Evolutionary conservation across 2,329 filamentous ascomycete species (phyloP), one percentile per base, ranked within the genome.

Genomic region (Penicillium sp.): DNA sequence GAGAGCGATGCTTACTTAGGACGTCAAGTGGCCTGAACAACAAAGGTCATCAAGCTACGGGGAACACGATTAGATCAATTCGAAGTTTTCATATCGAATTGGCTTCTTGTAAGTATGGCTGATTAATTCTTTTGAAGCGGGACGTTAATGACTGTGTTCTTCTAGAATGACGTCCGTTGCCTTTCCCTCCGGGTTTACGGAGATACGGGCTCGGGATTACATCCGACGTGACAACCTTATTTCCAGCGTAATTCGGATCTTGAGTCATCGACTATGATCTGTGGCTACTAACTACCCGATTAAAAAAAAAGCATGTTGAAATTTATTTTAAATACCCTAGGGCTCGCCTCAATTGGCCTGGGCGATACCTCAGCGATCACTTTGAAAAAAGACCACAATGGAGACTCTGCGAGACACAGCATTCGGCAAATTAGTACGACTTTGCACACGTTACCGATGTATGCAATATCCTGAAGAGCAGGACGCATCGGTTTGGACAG

Each of bases 351-450:
- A 18, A 10, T 38, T 9, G 5, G 10, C 6, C 8, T 16, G 34
- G 18, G 34, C 9, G 16, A 18, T 9, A 18, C 2, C 10, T n/a
- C 13, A 18, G 16, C 34, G 12, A 12, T 18, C 18, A 7, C 7
- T 38, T 7, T 21, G 24, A 26, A 38, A 2, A 38, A 7, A n/a
- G n/a, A 36, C n/a, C n/a, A 45, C 18, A 5, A 56, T 56, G 53
- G 54, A 56, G 45, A 56, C 47, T n/a, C 12, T 63, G 36, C 58
- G 59, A 16, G 62, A 63, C 43, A 57, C 61, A 6, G 54, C 58
- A 6, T 62, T 65, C 31, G 62, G 62, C 34, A 59, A 65, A 50
- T 46, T 63, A 4, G 50, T 60, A 7, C 59, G 59, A 33, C 26
- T 65, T 15, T 47, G 52, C 43, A 59, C 44, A 12, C 46, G 51